Percentiles rank a stretch among this genome's conserved stretches.
These are phyloP conservation scores for Lanmaoa pseudosensibilis DNA, from an alignment of 768 basidiomycete genomes.

Conservation along the genomic window DNA sequence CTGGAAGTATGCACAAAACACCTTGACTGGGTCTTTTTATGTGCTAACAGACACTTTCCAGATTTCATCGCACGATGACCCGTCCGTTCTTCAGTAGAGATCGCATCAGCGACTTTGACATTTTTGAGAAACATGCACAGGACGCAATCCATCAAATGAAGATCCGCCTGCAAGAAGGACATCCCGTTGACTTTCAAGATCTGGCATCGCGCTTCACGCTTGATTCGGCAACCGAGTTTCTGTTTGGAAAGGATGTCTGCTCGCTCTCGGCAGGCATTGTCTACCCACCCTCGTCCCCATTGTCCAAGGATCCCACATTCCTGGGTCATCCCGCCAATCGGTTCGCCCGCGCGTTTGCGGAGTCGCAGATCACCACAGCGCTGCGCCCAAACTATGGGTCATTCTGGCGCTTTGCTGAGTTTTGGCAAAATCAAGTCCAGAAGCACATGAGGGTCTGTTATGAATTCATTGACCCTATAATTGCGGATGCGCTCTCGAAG, in stretches of 20 bases:
- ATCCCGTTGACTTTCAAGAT: slow-evolving; percentile 46
- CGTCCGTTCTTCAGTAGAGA: slow-evolving; percentile 43
- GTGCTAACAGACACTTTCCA: slow-evolving; percentile 9
- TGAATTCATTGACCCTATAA: slow-evolving; percentile 49
- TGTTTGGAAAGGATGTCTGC: slow-evolving; percentile 46
- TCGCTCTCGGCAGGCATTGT: slow-evolving; percentile 40
- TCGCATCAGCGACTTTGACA: slow-evolving; percentile 41
- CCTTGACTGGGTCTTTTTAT: not conserved
- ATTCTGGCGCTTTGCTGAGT: slow-evolving; percentile 46
- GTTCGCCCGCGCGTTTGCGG: slow-evolving; percentile 42
- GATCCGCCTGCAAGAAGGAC: slow-evolving; percentile 34
- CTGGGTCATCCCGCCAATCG: slow-evolving; percentile 33
- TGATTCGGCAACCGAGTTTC: slow-evolving; percentile 58
- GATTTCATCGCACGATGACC: slow-evolving; percentile 45
- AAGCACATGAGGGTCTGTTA: slow-evolving; percentile 42
- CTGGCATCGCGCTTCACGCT: slow-evolving; percentile 48
- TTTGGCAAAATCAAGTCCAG: slow-evolving; percentile 43
- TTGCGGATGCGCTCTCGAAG: slow-evolving; percentile 42
- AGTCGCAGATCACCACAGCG: slow-evolving; percentile 36
- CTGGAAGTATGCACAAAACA: slow-evolving; percentile 37
- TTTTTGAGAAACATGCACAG: slow-evolving; percentile 38
- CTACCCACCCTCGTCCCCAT: slow-evolving; percentile 29
- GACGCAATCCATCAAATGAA: slow-evolving; percentile 36
- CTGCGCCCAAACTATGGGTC: slow-evolving; percentile 38
- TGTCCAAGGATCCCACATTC: slow-evolving; percentile 24